These are phyloP conservation scores for Volvox africanus DNA, from an alignment of 139 green algal species.

Conservation along the genomic window DNA sequence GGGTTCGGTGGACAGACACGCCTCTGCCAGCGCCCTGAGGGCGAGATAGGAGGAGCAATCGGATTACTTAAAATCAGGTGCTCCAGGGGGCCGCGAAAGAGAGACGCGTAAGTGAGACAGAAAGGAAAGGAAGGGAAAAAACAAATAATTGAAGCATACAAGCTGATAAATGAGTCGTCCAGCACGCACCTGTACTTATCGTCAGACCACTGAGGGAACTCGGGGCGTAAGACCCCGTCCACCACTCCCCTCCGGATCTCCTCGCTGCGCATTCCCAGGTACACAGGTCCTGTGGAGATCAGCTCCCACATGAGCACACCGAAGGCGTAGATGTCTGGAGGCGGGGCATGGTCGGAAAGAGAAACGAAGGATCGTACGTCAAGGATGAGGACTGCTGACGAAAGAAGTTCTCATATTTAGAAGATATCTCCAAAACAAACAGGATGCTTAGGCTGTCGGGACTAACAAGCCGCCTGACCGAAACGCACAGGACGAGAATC, in stretches of 20 bases:
- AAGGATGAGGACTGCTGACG: too few species aligned
- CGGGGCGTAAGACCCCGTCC: slow-evolving; percentile 8
- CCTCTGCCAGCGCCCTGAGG: slow-evolving; percentile 27
- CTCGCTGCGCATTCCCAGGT: slow-evolving; percentile 13
- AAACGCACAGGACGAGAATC: too few species aligned
- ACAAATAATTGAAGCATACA: too few species aligned
- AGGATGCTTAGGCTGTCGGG: too few species aligned
- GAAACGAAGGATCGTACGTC: neutral
- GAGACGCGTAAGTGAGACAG: too few species aligned
- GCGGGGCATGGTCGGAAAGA: neutral
- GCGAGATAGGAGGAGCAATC: neutral
- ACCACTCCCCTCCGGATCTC: slow-evolving; percentile 29
- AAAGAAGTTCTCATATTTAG: too few species aligned
- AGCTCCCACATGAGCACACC: slow-evolving; percentile 43
- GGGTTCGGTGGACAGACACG: slow-evolving; percentile 32
- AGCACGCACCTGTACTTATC: slow-evolving; percentile 11
- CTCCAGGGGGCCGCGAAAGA: too few species aligned
- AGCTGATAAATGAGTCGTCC: too few species aligned
- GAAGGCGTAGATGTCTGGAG: slow-evolving; percentile 32
- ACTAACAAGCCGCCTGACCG: too few species aligned
- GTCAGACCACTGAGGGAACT: slow-evolving; percentile 35
- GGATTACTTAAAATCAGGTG: too few species aligned
- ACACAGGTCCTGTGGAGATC: neutral
- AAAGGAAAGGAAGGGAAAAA: too few species aligned
- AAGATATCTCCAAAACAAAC: too few species aligned